These are phyloP conservation scores for Apiospora rasikravindrae DNA, from an alignment of 2,329 filamentous ascomycete genomes.

Conservation along the genomic window DNA sequence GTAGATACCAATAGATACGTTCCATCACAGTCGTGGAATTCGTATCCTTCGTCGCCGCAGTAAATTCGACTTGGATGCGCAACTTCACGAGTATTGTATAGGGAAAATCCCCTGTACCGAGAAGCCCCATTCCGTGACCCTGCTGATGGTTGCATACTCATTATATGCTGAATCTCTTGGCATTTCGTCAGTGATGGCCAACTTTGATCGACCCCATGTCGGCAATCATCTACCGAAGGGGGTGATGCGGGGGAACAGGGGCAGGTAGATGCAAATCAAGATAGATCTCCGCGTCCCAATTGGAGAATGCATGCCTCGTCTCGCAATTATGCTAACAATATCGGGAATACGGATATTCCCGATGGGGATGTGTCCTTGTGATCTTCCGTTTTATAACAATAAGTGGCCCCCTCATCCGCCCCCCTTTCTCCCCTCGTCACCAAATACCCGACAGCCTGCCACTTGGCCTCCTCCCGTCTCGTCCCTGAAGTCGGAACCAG, in stretches of 20 bases:
- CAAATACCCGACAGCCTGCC: background rate
- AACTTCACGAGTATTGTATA: too few species aligned
- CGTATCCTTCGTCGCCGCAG: too few species aligned
- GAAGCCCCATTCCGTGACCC: too few species aligned
- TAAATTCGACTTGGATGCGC: too few species aligned
- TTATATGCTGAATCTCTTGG: background rate
- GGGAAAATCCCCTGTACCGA: too few species aligned
- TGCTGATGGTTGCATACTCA: background rate
- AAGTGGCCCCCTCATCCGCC: background rate
- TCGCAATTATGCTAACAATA: background rate
- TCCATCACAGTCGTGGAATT: too few species aligned
- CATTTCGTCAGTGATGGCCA: background rate
- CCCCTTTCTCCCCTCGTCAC: background rate
- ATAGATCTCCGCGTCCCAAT: background rate
- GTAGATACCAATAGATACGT: background rate
- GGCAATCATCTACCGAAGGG: constrained; percentile 8
- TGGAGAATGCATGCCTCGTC: background rate
- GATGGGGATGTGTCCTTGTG: background rate
- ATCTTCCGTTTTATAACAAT: background rate
- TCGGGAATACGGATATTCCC: background rate
- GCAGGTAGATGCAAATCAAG: background rate
- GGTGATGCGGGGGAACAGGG: constrained; percentile 11
- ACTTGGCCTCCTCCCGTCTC: background rate
- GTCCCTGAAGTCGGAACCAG: background rate
- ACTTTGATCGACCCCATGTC: background rate